Evolutionary conservation across 805 yeast genomes (phyloP), one percentile per base, ranked within the genome.

Genomic region (Cyberlindnera galapagoensis): DNA sequence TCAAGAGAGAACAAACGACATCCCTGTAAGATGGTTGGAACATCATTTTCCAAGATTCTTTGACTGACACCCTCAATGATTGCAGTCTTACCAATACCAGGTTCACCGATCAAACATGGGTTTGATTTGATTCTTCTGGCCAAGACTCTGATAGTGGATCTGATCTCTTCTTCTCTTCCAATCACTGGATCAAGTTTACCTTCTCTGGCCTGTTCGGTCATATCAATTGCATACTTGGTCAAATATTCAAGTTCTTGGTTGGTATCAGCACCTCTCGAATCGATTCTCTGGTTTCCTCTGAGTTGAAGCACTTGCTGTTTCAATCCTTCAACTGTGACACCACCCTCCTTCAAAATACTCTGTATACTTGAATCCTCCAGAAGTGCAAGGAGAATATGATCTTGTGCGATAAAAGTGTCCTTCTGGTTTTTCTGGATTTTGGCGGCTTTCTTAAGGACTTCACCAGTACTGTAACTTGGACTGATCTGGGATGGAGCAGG

Each of bases 31-130:
- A 90, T 85, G 17, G 77, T 73, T 26, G 98, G 98, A 11, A 92
- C 95, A 60, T 92, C 98, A 43, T 84, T 84, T 52, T 92, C 97
- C 39, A 92, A 77, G 42, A 92, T 86, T 63, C 98, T 74, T 62
- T 90, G 97, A 9, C 98, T 97, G 35, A 92, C 97, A 51, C 97
- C 98, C 64, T 92, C 98, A 32, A 92, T 95, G 49, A 92, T 90
- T 19, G 95, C 84, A 23, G 98, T 92, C 65, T 92, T 92, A 70
- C 98, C 98, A 33, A 92, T 97, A 76, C 98, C 98, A 25, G 98
- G 96, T 52, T 92, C 98, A 69, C 98, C 98, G 51, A 92, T 87
- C 39, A 92, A 64, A 49, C 95, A 92, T 11, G 97, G 95, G 56
- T 92, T 92, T 6, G 97, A 88, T 62, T 92, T 92, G 25, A 95